These are phyloP conservation scores for Ziziphus jujuba DNA, from an alignment of 306 rosid species.

Conservation along the genomic window DNA sequence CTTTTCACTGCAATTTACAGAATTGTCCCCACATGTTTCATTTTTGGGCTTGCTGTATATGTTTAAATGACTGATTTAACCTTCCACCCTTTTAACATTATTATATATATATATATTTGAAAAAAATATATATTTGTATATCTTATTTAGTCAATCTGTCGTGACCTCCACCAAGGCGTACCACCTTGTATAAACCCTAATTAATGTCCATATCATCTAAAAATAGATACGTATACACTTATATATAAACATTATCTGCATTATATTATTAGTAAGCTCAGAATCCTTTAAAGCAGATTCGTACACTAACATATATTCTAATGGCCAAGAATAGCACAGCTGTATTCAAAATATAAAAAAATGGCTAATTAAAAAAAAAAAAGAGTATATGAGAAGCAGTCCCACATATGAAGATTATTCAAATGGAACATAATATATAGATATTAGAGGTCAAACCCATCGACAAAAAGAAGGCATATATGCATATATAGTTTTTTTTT, in stretches of 20 bases:
- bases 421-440: too few species aligned
- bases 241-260: background rate
- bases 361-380: background rate
- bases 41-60: background rate
- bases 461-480: too few species aligned
- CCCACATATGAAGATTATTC: too few species aligned
- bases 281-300: background rate
- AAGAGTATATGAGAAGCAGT: too few species aligned
- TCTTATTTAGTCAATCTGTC: constrained; percentile 4
- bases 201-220: background rate
- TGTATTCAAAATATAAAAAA: background rate
- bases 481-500: too few species aligned
- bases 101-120: background rate
- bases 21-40: background rate
- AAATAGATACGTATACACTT: too few species aligned
- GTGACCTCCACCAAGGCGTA: constrained; percentile 2
- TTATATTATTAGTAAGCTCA: background rate
- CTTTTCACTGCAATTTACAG: background rate
- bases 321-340: background rate
- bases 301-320: background rate
- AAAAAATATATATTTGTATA: too few species aligned
- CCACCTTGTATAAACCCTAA: background rate
- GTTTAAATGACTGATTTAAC: constrained; percentile 7
- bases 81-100: background rate
- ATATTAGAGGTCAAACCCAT: too few species aligned